Base-by-base conservation (phyloP, 495 filamentous ascomycete species). In the Evansstolkia leycettana region DNA sequence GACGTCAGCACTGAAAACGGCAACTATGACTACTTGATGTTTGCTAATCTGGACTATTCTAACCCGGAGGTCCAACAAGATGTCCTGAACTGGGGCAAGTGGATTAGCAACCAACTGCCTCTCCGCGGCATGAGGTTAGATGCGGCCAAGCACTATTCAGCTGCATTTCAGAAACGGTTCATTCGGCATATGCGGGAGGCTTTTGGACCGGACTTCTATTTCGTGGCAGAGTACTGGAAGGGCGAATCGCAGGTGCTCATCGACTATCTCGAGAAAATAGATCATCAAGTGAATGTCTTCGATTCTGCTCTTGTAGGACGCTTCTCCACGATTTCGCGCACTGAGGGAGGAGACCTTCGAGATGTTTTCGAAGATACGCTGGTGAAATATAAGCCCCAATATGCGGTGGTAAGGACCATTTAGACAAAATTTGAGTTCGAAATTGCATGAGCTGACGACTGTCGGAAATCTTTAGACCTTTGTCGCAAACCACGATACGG, bases 181-280 rank as follows among this genome's bases (percentile, higher is more conserved):
- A 65, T 82, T 17, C 47, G 55, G 2, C 52, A 66, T 33, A 42
- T 84, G 18, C 62, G 75, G 16, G 42, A 59, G 10, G 45, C 54
- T 0, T 54, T 67, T 25, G 69, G 70, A 8, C 43, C 55, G 0
- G 58, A 73, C 7, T 76, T 72, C 55, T 82, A 82, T 45, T 59
- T 81, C 13, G 78, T 88, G 7, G 80, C 77, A 17, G 82, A 86
- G 46, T 84, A 77, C 47, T 86, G 80, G 81, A 67, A 69, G 34
- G 74, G 70, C 15, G 67, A 78, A 39, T 47, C 69, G 1, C 45
- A 66, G 10, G 58, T 64, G 19, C 65, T 85, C 39, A 43, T 58
- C 0, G 51, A 59, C 4, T 84, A 78, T 46, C 56, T 85, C 19
- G 64, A 76, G 14, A 55, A 63, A 24, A 72, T 82, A 59, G 49